These are phyloP conservation scores for Papilionanthe hybrid DNA, from an alignment of 116 monocot genomes.

Conservation along the genomic window DNA sequence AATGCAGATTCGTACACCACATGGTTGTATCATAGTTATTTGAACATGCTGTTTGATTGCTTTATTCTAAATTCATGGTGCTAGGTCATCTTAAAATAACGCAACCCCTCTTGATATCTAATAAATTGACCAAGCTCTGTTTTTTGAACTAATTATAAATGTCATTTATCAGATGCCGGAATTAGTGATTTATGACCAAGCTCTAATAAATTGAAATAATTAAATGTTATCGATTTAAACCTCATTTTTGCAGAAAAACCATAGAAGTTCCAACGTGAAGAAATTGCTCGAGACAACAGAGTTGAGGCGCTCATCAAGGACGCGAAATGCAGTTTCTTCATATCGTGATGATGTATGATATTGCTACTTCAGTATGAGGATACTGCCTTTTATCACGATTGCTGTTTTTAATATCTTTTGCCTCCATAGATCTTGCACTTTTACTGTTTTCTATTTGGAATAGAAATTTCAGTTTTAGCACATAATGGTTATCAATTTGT, in stretches of 20 bases:
- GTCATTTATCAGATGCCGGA: too few species aligned
- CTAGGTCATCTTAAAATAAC: not conserved
- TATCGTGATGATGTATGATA: conserved; percentile 48
- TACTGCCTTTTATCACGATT: not conserved
- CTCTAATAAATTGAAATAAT: too few species aligned
- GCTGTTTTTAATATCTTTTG: not conserved
- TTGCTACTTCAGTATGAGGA: not conserved
- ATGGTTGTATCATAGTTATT: not conserved
- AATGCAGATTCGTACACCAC: not conserved
- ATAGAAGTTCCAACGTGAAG: conserved; percentile 22
- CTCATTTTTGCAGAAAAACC: conserved; percentile 28
- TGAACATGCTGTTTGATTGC: not conserved
- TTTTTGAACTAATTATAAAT: not conserved
- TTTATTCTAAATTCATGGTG: not conserved
- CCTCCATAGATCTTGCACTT: not conserved
- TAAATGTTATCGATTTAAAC: too few species aligned
- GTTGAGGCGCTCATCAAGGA: conserved; percentile 55
- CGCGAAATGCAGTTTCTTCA: conserved; percentile 24
- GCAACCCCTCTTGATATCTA: not conserved
- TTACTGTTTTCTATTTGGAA: not conserved
- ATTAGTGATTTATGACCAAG: too few species aligned
- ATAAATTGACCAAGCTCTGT: not conserved
- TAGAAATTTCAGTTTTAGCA: not conserved
- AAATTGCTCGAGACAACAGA: conserved; percentile 33
- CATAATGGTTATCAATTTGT: not conserved